phyloP scores from a whole-genome alignment of 129 eudicot genomes.

The Pittosporum tobira region DNA sequence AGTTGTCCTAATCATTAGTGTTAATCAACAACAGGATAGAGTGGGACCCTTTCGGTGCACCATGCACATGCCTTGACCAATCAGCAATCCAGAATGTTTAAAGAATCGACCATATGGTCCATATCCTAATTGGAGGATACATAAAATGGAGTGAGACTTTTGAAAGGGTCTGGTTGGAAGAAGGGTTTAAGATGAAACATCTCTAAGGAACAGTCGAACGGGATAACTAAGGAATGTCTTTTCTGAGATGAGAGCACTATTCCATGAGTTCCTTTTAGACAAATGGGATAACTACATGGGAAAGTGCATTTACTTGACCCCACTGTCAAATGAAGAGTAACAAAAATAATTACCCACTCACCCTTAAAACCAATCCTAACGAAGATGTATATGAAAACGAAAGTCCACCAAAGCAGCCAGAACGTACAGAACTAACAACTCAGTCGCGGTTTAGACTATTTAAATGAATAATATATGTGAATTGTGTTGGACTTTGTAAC shows the following conservation, averaged over 20 bases:
- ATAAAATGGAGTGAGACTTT: neutral
- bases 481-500: too few relatives aligned
- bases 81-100: neutral
- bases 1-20: neutral
- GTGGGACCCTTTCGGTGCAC: conserved; percentile 2
- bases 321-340: too few relatives aligned
- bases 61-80: neutral
- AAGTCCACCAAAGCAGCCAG: too few relatives aligned
- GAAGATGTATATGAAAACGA: too few relatives aligned
- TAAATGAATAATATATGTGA: too few relatives aligned
- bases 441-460: too few relatives aligned
- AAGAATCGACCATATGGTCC: neutral
- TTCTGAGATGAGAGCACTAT: neutral
- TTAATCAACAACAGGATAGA: neutral
- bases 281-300: neutral
- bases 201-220: neutral
- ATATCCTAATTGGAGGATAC: neutral
- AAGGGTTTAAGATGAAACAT: neutral
- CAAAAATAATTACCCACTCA: too few relatives aligned
- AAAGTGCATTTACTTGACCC: neutral
- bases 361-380: too few relatives aligned
- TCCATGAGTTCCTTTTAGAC: neutral
- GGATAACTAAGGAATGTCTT: neutral
- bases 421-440: too few relatives aligned
- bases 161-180: neutral